phyloP scores from a whole-genome alignment of 2,329 filamentous ascomycete genomes.

The Talaromyces funiculosus region DNA sequence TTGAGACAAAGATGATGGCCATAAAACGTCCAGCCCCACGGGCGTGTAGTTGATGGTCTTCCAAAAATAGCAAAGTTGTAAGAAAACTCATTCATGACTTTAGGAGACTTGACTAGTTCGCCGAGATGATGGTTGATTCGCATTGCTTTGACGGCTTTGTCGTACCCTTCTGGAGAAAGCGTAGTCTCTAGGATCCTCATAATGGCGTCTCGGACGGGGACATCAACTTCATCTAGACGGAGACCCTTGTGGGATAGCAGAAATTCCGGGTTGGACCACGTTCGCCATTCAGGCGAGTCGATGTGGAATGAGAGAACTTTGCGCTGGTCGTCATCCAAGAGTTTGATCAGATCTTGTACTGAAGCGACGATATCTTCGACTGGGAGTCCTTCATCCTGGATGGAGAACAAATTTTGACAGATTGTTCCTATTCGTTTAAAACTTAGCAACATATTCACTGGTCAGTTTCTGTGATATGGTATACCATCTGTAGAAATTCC shows the following conservation, averaged over 20 bases:
- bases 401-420: conserved; percentile 43
- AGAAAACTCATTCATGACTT: conserved; percentile 66
- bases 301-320: conserved; percentile 54
- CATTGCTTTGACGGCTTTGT: conserved; percentile 65
- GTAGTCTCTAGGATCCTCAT: conserved; percentile 53
- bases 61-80: conserved; percentile 74
- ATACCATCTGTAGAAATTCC: conserved; percentile 64
- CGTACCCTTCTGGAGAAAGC: conserved; percentile 64
- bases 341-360: conserved; percentile 42
- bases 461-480: not conserved
- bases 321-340: conserved; percentile 47
- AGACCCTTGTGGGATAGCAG: conserved; percentile 63
- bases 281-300: conserved; percentile 66
- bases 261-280: conserved; percentile 69
- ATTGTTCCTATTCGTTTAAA: not conserved
- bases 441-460: not conserved
- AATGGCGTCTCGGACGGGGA: conserved; percentile 44
- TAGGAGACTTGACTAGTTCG: conserved; percentile 56
- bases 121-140: conserved; percentile 71
- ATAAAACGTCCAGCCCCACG: conserved; percentile 72
- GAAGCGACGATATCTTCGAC: conserved; percentile 53
- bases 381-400: conserved; percentile 60
- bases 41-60: conserved; percentile 48
- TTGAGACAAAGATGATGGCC: conserved; percentile 73
- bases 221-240: conserved; percentile 58